Percentiles rank a stretch among this genome's conserved stretches.
These are phyloP conservation scores for Pythium graminicola DNA, from an alignment of 352 stramenopile species.

Conservation along the genomic window DNA sequence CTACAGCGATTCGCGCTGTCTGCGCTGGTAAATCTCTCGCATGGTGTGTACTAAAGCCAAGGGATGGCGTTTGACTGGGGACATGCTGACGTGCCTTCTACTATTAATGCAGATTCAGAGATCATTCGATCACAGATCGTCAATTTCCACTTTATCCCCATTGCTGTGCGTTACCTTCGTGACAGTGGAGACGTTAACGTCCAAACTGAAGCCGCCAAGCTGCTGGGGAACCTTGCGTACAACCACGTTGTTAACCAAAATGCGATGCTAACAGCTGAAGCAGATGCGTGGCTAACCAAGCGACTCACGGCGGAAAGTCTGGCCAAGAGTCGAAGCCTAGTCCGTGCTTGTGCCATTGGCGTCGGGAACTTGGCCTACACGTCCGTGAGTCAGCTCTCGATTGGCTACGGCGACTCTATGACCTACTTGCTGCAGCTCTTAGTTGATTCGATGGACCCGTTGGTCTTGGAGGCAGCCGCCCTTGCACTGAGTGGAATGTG, in stretches of 20 bases:
- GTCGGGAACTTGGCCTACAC: constrained; percentile 62
- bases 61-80: no score
- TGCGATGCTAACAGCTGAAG: constrained; percentile 52
- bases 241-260: constrained; percentile 72
- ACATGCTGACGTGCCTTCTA: background rate
- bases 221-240: constrained; percentile 58
- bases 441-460: constrained; percentile 39
- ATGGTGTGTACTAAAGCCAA: constrained; percentile 32
- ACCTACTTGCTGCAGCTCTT: constrained; percentile 54
- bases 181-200: constrained; percentile 34
- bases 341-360: constrained; percentile 43
- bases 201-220: constrained; percentile 48
- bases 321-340: constrained; percentile 26
- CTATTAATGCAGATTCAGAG: constrained; percentile 42
- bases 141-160: constrained; percentile 42
- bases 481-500: constrained; percentile 51
- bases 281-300: constrained; percentile 35
- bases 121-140: constrained; percentile 66
- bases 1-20: constrained; percentile 44
- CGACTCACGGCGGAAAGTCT: constrained; percentile 29
- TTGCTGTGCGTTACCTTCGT: constrained; percentile 42
- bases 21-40: constrained; percentile 60
- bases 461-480: constrained; percentile 40
- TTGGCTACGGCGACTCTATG: constrained; percentile 63
- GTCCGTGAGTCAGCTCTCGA: constrained; percentile 64